Base-by-base conservation (phyloP, 2,329 filamentous ascomycete species). In the Verticillium klebahnii region DNA sequence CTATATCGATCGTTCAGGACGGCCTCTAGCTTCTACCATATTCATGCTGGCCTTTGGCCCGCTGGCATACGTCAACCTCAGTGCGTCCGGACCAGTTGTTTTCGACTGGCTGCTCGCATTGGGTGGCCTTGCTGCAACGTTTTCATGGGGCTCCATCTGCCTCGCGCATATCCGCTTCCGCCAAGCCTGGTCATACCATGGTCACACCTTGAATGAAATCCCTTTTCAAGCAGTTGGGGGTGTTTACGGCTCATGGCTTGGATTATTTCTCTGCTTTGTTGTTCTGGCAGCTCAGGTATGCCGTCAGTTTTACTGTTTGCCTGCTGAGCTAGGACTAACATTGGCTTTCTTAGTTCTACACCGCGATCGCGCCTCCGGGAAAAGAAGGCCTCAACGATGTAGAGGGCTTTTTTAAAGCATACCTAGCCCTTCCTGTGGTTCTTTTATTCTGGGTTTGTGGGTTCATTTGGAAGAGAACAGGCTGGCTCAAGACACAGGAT, bases 111-210 rank as follows among this genome's bases (percentile, higher is more conserved):
- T 91, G 2, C 79, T 85, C 29, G 84, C 87, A 9, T 76, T 91
- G n/a, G 88, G 86, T 0, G 88, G 85, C 58, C 77, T 90, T 4
- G 83, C 84, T 14, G 83, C 85, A 12, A 79, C 91, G 50, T 89
- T 89, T 71, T 87, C 87, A 11, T 91, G 88, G 88, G 87, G 82
- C 19, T 88, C 85, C 40, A 89, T 90, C 67, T 89, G 87, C 68
- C 74, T 88, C 3, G 81, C 86, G 2, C 88, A 91, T 68, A 89
- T 91, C 69, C 86, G 88, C 23, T 89, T 90, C 80, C 85, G 88
- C 39, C 68, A 73, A 2, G 88, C 87, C 0, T 91, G 88, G 88
- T 77, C 75, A 29, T 73, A 79, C 34, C 80, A 87, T 50, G 85
- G 86, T n/a, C 85, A 86, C 71, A 83, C 80, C 3, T 72, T 89